Evolutionary conservation across 345 rosid genomes (phyloP).

Genomic region (Brassica juncea): DNA sequence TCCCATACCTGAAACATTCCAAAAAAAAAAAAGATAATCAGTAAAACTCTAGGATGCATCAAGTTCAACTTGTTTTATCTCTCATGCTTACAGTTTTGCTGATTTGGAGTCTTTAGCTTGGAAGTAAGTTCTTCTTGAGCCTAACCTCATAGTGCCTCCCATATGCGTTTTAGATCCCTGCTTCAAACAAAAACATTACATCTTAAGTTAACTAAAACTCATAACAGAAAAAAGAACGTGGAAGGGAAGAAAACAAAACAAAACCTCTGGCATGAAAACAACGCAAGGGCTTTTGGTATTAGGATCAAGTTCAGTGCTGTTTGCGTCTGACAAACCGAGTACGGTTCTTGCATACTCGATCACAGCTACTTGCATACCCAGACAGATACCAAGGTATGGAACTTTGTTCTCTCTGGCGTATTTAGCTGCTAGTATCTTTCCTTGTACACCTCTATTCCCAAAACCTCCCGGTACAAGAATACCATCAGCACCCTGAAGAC

Average conservation of each 20-base stretch:
- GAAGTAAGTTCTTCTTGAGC: slow-evolving; percentile 43
- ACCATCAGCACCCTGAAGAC: slow-evolving; percentile 85
- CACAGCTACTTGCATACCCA: slow-evolving; percentile 98
- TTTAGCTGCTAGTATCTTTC: slow-evolving; percentile 89
- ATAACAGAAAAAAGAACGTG: slow-evolving; percentile 1
- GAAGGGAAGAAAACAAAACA: background rate
- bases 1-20: slow-evolving; percentile 62
- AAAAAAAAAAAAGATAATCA: background rate
- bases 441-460: slow-evolving; percentile 95
- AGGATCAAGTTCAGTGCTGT: slow-evolving; percentile 90
- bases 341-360: slow-evolving; percentile 80
- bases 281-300: slow-evolving; percentile 75
- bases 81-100: slow-evolving; percentile 38
- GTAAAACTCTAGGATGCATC: slow-evolving; percentile 8
- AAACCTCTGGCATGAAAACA: slow-evolving; percentile 96
- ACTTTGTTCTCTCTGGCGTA: slow-evolving; percentile 84
- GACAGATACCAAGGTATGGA: slow-evolving; percentile 93
- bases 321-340: slow-evolving; percentile 75
- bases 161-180: slow-evolving; percentile 45
- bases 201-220: background rate
- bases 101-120: slow-evolving; percentile 43
- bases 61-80: background rate
- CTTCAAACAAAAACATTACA: slow-evolving; percentile 10
- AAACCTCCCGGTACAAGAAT: slow-evolving; percentile 97
- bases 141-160: slow-evolving; percentile 51